These are phyloP conservation scores for Cystobasidium slooffiae DNA, from an alignment of 1,284 basidiomycete species.

Conservation along the genomic window DNA sequence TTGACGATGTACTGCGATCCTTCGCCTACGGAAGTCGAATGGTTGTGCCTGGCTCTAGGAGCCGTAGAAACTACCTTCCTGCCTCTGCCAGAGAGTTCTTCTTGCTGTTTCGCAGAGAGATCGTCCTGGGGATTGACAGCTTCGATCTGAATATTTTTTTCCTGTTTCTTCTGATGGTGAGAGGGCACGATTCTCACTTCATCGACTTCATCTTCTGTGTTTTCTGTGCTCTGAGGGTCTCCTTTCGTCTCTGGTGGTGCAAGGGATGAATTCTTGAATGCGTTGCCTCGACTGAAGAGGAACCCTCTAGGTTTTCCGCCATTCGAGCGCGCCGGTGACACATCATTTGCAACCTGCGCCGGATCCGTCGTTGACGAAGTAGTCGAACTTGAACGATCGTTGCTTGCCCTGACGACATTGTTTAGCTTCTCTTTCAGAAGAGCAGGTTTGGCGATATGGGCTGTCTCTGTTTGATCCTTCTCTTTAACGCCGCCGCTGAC, in stretches of 20 bases:
- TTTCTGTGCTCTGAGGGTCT: not conserved
- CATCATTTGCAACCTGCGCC: not conserved
- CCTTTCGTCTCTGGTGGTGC: not conserved
- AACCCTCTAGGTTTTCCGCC: conserved; percentile 16
- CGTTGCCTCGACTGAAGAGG: conserved; percentile 32
- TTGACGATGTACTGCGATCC: conserved; percentile 41
- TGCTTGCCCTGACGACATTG: conserved; percentile 14
- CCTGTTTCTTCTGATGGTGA: no score
- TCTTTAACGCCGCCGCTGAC: not conserved
- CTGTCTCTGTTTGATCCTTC: not conserved
- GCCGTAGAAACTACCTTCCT: not conserved
- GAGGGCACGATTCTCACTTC: no score
- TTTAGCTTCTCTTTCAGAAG: conserved; percentile 26
- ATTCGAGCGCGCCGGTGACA: conserved; percentile 5
- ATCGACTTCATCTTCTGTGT: not conserved
- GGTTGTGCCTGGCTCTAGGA: conserved; percentile 25
- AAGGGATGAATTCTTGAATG: conserved; percentile 27
- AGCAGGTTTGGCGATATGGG: conserved; percentile 10
- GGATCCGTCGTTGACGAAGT: conserved; percentile 14
- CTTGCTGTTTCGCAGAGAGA: not conserved
- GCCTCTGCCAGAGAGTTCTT: not conserved
- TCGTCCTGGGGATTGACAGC: not conserved
- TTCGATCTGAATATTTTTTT: no score
- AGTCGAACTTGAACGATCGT: conserved; percentile 1
- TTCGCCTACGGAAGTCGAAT: conserved; percentile 36